Evolutionary conservation across 1,139 yeast species (phyloP).

Genomic region (Yamadazyma epiphylla): DNA sequence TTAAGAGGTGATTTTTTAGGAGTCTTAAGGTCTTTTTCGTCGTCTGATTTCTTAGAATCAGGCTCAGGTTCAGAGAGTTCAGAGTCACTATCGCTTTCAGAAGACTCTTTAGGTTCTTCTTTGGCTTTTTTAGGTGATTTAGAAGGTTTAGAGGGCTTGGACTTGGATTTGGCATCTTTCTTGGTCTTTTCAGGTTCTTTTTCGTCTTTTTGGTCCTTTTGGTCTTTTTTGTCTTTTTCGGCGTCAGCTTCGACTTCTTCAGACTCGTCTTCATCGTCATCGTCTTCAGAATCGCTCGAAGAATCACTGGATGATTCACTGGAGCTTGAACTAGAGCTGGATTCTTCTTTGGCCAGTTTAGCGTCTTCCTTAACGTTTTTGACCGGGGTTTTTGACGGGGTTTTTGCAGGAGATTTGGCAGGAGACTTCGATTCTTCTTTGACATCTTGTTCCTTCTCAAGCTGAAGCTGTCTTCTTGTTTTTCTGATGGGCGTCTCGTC

Average conservation of each 20-base stretch:
- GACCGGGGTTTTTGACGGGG: no score
- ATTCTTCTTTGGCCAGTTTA: constrained; percentile 7
- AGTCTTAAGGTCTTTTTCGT: constrained; percentile 1
- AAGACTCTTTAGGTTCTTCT: constrained; percentile 1
- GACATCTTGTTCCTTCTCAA: constrained; percentile 3
- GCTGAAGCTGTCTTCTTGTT: constrained; percentile 2
- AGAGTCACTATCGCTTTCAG: constrained; percentile 2
- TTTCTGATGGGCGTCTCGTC: constrained; percentile 2
- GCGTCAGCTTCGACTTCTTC: no score
- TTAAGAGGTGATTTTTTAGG: constrained; percentile 2
- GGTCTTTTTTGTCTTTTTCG: constrained; percentile 5
- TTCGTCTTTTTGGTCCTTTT: constrained; percentile 1
- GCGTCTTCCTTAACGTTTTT: no score
- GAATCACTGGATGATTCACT: neutral
- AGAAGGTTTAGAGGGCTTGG: neutral
- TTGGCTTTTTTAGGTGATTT: constrained; percentile 2
- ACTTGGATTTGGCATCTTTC: constrained; percentile 4
- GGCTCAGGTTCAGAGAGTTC: constrained; percentile 7
- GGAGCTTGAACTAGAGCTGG: no score
- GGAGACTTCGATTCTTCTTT: constrained; percentile 4
- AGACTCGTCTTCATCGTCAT: constrained; percentile 5
- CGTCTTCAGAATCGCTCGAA: constrained; percentile 1
- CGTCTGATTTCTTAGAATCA: constrained; percentile 3
- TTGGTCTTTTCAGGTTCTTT: constrained; percentile 5
- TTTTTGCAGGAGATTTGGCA: no score